Percentiles rank a stretch among this genome's conserved stretches.
These are phyloP conservation scores for Vanderwaltozyma yarrowii DNA, from an alignment of 805 yeast species.

Conservation along the genomic window DNA sequence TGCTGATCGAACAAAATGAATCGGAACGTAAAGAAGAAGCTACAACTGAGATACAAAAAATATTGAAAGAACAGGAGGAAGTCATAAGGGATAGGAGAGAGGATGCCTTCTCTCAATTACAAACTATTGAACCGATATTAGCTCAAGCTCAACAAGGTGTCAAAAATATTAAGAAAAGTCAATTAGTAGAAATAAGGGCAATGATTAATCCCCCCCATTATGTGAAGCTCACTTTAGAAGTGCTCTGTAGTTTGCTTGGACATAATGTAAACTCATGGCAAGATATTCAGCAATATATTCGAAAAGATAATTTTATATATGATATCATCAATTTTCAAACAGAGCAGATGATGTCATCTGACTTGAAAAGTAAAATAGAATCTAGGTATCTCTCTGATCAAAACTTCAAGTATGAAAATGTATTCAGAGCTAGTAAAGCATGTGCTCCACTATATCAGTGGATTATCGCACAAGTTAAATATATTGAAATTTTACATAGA, in stretches of 20 bases:
- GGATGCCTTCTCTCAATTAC: conserved; percentile 53
- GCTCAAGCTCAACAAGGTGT: conserved; percentile 80
- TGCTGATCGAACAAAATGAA: conserved; percentile 80
- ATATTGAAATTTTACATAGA: conserved; percentile 55
- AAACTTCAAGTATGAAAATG: conserved; percentile 60
- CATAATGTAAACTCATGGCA: conserved; percentile 61
- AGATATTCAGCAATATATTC: conserved; percentile 68
- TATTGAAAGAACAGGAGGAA: conserved; percentile 56
- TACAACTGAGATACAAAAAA: conserved; percentile 62
- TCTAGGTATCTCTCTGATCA: conserved; percentile 47
- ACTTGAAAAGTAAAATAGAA: conserved; percentile 48
- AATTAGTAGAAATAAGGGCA: conserved; percentile 77
- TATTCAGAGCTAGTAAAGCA: conserved; percentile 84
- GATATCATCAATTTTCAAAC: conserved; percentile 69
- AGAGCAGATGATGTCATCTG: conserved; percentile 43
- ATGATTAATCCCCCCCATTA: conserved; percentile 88
- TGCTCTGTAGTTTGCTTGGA: conserved; percentile 78
- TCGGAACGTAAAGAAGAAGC: conserved; percentile 87
- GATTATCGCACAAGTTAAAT: conserved; percentile 85
- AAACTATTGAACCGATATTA: conserved; percentile 74
- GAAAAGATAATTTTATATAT: conserved; percentile 80
- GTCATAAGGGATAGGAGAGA: conserved; percentile 45
- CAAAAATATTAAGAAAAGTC: conserved; percentile 86
- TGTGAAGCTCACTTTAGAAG: conserved; percentile 74
- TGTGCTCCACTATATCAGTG: conserved; percentile 87